Evolutionary conservation across 106 monocot species (phyloP), one percentile per base, ranked within the genome.

Genomic region (Iris macrosiphon): DNA sequence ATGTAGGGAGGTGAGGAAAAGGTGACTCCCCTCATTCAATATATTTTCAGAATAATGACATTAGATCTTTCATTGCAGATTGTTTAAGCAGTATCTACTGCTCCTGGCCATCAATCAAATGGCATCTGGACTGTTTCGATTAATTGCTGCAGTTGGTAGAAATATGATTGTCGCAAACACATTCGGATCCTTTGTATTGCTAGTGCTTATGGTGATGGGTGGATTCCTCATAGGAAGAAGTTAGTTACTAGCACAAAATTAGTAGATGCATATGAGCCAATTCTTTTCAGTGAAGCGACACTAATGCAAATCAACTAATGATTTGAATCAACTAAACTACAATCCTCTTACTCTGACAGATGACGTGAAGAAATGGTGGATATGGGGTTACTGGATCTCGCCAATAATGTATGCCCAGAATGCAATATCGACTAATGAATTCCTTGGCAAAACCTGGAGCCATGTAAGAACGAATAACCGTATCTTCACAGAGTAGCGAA

Each of bases 371-470:
- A 65, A 68, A 58, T 83, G 82, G 82, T 83, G 82, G 82, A 77
- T 64, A 31, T 83, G 82, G 82, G 82, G 76, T 6, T 77, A 77
- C 45, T 83, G 82, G 82, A 49, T 64, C 23, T 83, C 82, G 16
- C 82, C 82, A 7, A 5, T 83, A 21, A 77, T 77, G 82, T 83
- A 77, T 49, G 29, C 71, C 15, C 77, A 77, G 65, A 77, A 69
- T 47, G 82, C 59, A 0, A 37, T 83, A 8, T 24, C 73, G 49
- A 52, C 58, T 12, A 83, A 83, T 53, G 77, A 83, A 51, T 73
- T 77, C 60, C 46, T 83, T 27, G 69, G 77, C 0, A 42, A 66
- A 5, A 73, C 60, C 29, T 83, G 82, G 82, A 39, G 45, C 28
- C 35, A 72, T 30, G 72, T 82, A 59, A 52, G 34, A 2, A 33